These are phyloP conservation scores for Metschnikowia anglica DNA, from an alignment of 805 yeast species.

Conservation along the genomic window DNA sequence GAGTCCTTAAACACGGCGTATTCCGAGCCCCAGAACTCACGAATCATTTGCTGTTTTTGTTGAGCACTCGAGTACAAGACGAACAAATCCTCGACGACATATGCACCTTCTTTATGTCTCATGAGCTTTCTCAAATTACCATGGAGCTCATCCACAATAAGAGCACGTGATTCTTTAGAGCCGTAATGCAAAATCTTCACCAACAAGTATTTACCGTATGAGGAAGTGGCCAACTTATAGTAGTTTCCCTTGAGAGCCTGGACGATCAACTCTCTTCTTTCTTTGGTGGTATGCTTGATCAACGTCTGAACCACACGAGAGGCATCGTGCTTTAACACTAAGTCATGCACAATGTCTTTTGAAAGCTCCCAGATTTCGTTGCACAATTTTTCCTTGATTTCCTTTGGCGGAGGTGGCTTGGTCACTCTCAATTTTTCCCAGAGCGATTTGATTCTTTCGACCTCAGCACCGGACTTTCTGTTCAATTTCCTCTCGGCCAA, in stretches of 20 bases:
- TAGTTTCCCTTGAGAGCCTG: constrained; percentile 68
- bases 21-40: constrained; percentile 96
- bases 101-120: constrained; percentile 98
- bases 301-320: constrained; percentile 94
- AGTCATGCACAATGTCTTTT: constrained; percentile 72
- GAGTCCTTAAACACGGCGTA: constrained; percentile 85
- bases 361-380: constrained; percentile 83
- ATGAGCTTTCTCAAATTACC: constrained; percentile 88
- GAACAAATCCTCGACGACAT: constrained; percentile 90
- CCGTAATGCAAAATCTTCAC: constrained; percentile 93
- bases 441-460: constrained; percentile 75
- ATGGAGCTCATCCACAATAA: constrained; percentile 79
- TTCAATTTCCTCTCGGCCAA: constrained; percentile 80
- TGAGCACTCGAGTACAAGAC: constrained; percentile 80
- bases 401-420: constrained; percentile 75
- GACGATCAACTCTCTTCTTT: constrained; percentile 71
- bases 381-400: constrained; percentile 71
- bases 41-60: constrained; percentile 85
- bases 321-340: constrained; percentile 93
- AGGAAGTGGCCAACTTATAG: constrained; percentile 81
- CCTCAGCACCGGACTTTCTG: constrained; percentile 84
- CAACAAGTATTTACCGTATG: constrained; percentile 89
- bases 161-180: constrained; percentile 70
- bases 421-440: constrained; percentile 93
- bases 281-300: constrained; percentile 79